Conservation (phyloP, 177 flowering plant species). For the Tripterygium wilfordii region DNA sequence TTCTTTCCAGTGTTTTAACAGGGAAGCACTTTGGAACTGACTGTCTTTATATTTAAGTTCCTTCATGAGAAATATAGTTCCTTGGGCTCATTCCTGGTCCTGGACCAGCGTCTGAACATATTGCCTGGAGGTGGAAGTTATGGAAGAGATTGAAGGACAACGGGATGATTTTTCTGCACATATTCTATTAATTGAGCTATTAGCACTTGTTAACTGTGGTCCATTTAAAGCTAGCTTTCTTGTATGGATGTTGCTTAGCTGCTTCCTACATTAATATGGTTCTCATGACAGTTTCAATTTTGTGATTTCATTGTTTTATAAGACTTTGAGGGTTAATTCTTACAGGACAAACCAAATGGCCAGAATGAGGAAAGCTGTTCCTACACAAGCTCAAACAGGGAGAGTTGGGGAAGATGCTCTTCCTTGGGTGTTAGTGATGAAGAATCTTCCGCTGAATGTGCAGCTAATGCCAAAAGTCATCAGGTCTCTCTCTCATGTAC, state of each 20-base stretch:
- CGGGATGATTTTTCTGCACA: no score
- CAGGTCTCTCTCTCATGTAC: slow-evolving; percentile 53
- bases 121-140: no score
- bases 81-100: no score
- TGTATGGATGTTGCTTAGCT: no score
- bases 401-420: slow-evolving; percentile 96
- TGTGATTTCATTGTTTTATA: background rate
- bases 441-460: slow-evolving; percentile 43
- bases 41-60: no score
- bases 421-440: slow-evolving; percentile 78
- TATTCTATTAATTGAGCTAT: background rate
- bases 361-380: slow-evolving; percentile 77
- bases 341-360: slow-evolving; percentile 50
- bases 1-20: no score
- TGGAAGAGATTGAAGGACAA: no score
- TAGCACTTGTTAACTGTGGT: background rate
- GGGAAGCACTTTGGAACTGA: no score
- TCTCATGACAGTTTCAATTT: background rate
- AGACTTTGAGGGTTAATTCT: background rate
- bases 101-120: no score
- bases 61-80: no score
- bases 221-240: no score
- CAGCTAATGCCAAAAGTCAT: slow-evolving; percentile 17
- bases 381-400: slow-evolving; percentile 77
- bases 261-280: no score